These are phyloP conservation scores for Staphylotrichum tortipilum DNA, from an alignment of 495 filamentous ascomycete genomes.

Conservation along the genomic window DNA sequence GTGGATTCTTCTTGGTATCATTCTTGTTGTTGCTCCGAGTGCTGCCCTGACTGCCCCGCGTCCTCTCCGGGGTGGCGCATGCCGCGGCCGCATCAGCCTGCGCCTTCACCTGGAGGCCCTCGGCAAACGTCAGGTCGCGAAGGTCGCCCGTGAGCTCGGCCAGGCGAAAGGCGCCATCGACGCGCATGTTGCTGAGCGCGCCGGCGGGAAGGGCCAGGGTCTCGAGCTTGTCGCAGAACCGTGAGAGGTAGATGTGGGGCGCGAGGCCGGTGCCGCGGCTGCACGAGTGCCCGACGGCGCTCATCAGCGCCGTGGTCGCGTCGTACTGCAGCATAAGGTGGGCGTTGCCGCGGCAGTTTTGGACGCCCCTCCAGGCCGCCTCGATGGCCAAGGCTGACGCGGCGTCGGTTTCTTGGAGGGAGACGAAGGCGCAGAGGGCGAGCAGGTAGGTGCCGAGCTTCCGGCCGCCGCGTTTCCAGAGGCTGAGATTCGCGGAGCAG, in stretches of 20 bases:
- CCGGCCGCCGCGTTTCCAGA: slow-evolving; percentile 2
- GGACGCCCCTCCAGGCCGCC: slow-evolving; percentile 13
- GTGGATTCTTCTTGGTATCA: not conserved
- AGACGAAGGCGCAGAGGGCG: slow-evolving; percentile 20
- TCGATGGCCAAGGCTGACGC: slow-evolving; percentile 1
- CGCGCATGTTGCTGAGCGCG: slow-evolving; percentile 15
- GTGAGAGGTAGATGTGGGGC: slow-evolving; percentile 12
- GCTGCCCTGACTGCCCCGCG: not conserved
- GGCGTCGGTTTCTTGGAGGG: not conserved
- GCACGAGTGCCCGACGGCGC: slow-evolving; percentile 17
- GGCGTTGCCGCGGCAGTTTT: slow-evolving; percentile 1
- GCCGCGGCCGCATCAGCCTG: not conserved
- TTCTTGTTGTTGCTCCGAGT: not conserved
- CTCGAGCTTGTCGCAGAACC: slow-evolving; percentile 21
- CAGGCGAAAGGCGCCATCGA: slow-evolving; percentile 31
- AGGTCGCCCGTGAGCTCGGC: slow-evolving; percentile 36
- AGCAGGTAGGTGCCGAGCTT: slow-evolving; percentile 23
- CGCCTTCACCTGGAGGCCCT: slow-evolving; percentile 20
- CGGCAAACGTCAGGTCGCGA: slow-evolving; percentile 36
- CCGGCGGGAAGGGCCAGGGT: slow-evolving; percentile 11
- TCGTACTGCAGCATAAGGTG: slow-evolving; percentile 17
- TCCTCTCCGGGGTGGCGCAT: not conserved
- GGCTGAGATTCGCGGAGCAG: slow-evolving; percentile 7
- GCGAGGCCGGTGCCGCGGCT: slow-evolving; percentile 11
- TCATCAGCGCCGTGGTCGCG: slow-evolving; percentile 17